A percentile compares a stretch with the other conserved stretches of the same genome.
These are phyloP conservation scores for Clitopilus passeckerianus DNA, from an alignment of 768 basidiomycete genomes.

Conservation along the genomic window DNA sequence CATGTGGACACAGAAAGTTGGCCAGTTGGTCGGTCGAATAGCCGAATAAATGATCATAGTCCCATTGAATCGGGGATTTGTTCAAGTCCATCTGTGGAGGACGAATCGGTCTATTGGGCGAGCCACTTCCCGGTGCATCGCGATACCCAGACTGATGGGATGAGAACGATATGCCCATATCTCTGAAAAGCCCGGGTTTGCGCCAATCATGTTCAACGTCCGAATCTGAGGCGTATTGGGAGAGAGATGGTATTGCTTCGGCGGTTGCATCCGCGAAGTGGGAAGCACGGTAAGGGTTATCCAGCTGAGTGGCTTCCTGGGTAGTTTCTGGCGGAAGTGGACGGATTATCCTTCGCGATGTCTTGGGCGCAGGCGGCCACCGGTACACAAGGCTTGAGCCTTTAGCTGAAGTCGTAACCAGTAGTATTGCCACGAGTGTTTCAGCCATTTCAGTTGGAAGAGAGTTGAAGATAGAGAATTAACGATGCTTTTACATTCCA, in stretches of 20 bases:
- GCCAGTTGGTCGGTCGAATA: constrained; percentile 82
- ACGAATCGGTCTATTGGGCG: constrained; percentile 43
- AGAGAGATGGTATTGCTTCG: constrained; percentile 16
- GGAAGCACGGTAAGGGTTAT: constrained; percentile 73
- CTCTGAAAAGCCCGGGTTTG: constrained; percentile 40
- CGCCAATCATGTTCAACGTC: constrained; percentile 63
- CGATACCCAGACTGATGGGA: constrained; percentile 12
- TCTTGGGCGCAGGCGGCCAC: constrained; percentile 74
- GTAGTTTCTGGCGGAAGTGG: constrained; percentile 45
- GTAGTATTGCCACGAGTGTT: constrained; percentile 72
- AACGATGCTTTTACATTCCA: not conserved
- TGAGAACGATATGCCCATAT: constrained; percentile 49
- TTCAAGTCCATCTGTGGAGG: constrained; percentile 38
- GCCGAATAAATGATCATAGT: constrained; percentile 71
- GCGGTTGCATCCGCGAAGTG: constrained; percentile 35
- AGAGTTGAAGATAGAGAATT: not conserved
- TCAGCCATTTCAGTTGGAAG: constrained; percentile 56
- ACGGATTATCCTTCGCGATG: constrained; percentile 66
- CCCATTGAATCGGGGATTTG: constrained; percentile 29
- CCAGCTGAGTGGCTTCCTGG: constrained; percentile 45
- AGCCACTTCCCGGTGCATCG: constrained; percentile 11
- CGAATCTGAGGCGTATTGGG: constrained; percentile 16
- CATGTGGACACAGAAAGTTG: constrained; percentile 71
- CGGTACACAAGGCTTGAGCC: constrained; percentile 76
- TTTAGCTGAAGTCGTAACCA: constrained; percentile 82